These are phyloP conservation scores for Quercus tomentella DNA, from an alignment of 331 rosid genomes.

Conservation along the genomic window DNA sequence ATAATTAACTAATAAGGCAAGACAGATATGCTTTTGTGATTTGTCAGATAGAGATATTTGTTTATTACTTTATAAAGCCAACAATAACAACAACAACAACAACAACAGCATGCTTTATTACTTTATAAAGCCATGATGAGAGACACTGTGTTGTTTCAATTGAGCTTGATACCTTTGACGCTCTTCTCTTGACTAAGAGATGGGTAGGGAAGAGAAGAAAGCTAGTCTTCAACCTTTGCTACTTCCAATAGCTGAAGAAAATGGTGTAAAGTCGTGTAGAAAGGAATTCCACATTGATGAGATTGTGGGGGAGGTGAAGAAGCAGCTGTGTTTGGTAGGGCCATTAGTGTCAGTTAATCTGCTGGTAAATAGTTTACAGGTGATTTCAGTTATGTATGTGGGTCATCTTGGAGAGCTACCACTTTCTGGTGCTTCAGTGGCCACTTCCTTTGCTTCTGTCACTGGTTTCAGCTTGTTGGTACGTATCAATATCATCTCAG, in stretches of 20 bases:
- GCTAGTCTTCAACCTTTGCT: constrained; percentile 17
- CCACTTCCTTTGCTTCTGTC: constrained; percentile 4
- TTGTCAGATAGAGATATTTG: too few species aligned
- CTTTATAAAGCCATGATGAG: too few species aligned
- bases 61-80: too few species aligned
- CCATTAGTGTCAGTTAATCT: background rate
- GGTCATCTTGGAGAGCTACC: constrained; percentile 11
- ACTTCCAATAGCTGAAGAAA: constrained; percentile 5
- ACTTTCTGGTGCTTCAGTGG: constrained; percentile 2
- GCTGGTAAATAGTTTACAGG: background rate
- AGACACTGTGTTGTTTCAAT: too few species aligned
- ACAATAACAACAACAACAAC: too few species aligned
- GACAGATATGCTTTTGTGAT: too few species aligned
- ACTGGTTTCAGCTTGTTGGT: constrained; percentile 10
- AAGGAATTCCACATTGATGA: background rate
- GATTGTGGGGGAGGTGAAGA: background rate
- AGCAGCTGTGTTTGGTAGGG: background rate
- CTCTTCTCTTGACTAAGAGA: background rate
- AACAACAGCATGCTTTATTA: too few species aligned
- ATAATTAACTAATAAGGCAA: too few species aligned
- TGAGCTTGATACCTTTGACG: background rate
- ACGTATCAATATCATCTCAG: background rate
- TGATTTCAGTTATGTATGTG: background rate
- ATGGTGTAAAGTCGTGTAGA: background rate
- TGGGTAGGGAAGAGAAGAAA: constrained; percentile 10